Conservation (phyloP, 2,329 filamentous ascomycete genomes). For the Penicillium sp. region DNA sequence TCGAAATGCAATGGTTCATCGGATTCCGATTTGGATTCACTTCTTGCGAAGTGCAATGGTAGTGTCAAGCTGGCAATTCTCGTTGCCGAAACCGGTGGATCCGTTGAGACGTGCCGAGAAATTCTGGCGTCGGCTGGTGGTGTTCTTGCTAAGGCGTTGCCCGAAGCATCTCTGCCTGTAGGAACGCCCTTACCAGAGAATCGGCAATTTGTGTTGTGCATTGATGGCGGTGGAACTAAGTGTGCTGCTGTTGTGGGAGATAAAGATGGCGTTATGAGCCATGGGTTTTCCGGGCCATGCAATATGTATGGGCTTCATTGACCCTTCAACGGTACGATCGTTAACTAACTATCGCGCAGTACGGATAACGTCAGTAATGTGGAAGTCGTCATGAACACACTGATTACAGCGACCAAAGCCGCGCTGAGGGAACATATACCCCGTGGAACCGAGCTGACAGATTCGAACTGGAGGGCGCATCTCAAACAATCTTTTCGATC, state of each 20-base stretch:
- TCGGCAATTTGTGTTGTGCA: constrained; percentile 31
- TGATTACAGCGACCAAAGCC: constrained; percentile 20
- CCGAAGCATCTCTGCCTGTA: constrained; percentile 5
- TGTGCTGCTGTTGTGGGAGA: constrained; percentile 41
- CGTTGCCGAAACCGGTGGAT: constrained; percentile 23
- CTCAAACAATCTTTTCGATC: constrained; percentile 24
- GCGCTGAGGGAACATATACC: constrained; percentile 12
- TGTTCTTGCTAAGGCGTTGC: constrained; percentile 24
- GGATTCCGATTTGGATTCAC: constrained; percentile 28
- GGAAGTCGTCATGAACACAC: constrained; percentile 26
- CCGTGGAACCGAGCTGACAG: neutral
- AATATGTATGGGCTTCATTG: constrained; percentile 36
- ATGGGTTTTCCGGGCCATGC: constrained; percentile 38
- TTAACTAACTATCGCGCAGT: constrained; percentile 4
- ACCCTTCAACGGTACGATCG: too few relatives aligned
- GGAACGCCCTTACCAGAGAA: neutral
- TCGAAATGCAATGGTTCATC: constrained; percentile 13
- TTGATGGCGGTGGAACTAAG: constrained; percentile 47
- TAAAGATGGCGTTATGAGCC: constrained; percentile 21
- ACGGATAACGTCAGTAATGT: constrained; percentile 19
- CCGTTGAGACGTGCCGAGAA: constrained; percentile 24
- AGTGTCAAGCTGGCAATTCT: constrained; percentile 39
- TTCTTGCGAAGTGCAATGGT: constrained; percentile 27
- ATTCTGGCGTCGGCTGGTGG: constrained; percentile 24
- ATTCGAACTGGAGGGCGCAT: constrained; percentile 2